Conservation (phyloP, 768 basidiomycete genomes). For the Russula brevipes region DNA sequence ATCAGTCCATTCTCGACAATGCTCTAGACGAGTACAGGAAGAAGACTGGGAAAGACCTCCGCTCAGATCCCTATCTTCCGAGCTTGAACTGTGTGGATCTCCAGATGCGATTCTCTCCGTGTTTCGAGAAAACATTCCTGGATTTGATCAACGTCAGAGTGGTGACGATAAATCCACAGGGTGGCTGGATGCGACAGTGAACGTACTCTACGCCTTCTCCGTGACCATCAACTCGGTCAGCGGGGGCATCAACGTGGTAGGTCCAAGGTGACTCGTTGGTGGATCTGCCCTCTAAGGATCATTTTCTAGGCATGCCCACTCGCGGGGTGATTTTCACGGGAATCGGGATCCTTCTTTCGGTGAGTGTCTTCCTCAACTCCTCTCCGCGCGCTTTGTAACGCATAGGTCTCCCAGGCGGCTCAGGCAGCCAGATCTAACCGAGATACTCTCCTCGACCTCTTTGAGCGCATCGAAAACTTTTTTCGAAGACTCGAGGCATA, state of each 20-base stretch:
- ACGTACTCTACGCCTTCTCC: neutral
- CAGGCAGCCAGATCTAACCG: neutral
- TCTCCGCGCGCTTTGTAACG: neutral
- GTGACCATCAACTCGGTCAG: neutral
- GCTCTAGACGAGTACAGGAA: too few relatives aligned
- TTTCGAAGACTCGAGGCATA: neutral
- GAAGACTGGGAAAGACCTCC: too few relatives aligned
- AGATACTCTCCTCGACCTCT: neutral
- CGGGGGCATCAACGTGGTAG: neutral
- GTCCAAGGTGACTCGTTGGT: neutral
- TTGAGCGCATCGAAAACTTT: neutral
- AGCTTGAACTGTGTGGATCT: neutral
- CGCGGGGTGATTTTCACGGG: neutral
- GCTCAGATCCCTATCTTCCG: neutral
- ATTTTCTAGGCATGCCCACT: neutral
- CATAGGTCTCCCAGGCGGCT: neutral
- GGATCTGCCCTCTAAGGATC: neutral
- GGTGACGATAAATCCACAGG: neutral
- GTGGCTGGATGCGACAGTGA: neutral
- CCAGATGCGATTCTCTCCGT: neutral
- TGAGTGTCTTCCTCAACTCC: neutral
- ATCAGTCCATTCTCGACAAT: too few relatives aligned
- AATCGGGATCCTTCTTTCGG: neutral
- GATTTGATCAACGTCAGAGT: neutral
- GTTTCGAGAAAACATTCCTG: neutral